These are phyloP conservation scores for Pyracantha coccinea DNA, from an alignment of 331 rosid species.

Conservation along the genomic window DNA sequence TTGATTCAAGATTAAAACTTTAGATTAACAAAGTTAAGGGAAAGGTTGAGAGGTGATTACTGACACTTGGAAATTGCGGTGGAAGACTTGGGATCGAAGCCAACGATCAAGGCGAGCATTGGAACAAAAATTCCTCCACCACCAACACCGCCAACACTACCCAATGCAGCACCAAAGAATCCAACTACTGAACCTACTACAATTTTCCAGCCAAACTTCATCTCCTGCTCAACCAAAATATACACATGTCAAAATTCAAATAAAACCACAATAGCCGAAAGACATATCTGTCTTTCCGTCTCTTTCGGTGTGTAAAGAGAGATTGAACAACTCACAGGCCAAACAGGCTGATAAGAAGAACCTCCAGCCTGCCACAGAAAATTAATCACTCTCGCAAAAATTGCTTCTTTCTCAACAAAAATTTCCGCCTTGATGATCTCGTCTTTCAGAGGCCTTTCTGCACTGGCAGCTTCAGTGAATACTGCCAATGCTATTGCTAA, in stretches of 20 bases:
- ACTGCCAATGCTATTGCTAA: conserved; percentile 23
- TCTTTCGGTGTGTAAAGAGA: neutral
- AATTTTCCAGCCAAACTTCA: conserved; percentile 71
- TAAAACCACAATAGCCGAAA: neutral
- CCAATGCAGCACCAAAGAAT: conserved; percentile 77
- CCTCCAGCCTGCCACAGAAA: conserved; percentile 49
- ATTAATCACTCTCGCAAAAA: conserved; percentile 22
- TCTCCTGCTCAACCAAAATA: conserved; percentile 44
- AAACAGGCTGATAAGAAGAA: conserved; percentile 52
- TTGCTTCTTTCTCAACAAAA: conserved; percentile 17
- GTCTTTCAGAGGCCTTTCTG: conserved; percentile 47
- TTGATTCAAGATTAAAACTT: neutral
- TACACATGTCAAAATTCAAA: neutral
- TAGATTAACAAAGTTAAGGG: neutral
- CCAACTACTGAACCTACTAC: conserved; percentile 56
- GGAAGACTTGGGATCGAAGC: conserved; percentile 76
- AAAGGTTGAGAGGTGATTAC: conserved; percentile 13
- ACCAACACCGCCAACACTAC: conserved; percentile 83
- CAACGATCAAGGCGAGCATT: conserved; percentile 69
- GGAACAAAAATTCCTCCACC: conserved; percentile 84
- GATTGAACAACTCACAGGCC: conserved; percentile 56
- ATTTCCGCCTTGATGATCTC: conserved; percentile 1
- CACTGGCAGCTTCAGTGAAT: conserved; percentile 24
- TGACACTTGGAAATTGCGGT: conserved; percentile 76
- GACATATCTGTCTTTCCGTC: neutral